Evolutionary conservation across 148 eudicot species (phyloP).

Genomic region (Camellia sinensis): DNA sequence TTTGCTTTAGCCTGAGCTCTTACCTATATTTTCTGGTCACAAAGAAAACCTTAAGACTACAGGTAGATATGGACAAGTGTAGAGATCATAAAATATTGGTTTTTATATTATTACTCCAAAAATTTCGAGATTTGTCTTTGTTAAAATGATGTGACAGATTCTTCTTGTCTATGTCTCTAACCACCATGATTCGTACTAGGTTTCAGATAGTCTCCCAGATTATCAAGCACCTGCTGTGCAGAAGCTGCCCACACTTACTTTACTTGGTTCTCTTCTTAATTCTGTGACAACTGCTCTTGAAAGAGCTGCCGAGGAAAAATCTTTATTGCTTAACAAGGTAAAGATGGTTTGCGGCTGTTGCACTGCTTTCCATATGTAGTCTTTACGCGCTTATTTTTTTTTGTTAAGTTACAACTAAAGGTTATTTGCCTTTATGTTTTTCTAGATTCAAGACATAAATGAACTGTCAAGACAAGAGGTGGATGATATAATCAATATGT

Average conservation of each 20-base stretch:
- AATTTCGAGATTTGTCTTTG: neutral
- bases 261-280: constrained; percentile 56
- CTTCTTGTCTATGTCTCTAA: neutral
- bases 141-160: neutral
- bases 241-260: constrained; percentile 71
- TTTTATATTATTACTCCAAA: neutral
- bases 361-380: constrained; percentile 14
- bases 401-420: neutral
- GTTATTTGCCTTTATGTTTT: constrained; percentile 8
- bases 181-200: constrained; percentile 32
- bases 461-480: constrained; percentile 97
- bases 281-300: constrained; percentile 72
- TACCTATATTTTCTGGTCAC: constrained; percentile 87
- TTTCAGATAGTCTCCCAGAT: constrained; percentile 47
- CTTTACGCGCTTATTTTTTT: neutral
- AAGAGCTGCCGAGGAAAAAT: constrained; percentile 83
- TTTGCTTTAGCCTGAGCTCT: constrained; percentile 85
- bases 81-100: neutral
- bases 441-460: constrained; percentile 88
- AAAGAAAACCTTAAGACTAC: constrained; percentile 68
- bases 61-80: constrained; percentile 35
- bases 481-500: constrained; percentile 72
- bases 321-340: constrained; percentile 79
- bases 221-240: constrained; percentile 44
- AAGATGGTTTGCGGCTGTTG: neutral